These are phyloP conservation scores for Leptographium flavum DNA, from an alignment of 2,329 filamentous ascomycete genomes.

Conservation along the genomic window DNA sequence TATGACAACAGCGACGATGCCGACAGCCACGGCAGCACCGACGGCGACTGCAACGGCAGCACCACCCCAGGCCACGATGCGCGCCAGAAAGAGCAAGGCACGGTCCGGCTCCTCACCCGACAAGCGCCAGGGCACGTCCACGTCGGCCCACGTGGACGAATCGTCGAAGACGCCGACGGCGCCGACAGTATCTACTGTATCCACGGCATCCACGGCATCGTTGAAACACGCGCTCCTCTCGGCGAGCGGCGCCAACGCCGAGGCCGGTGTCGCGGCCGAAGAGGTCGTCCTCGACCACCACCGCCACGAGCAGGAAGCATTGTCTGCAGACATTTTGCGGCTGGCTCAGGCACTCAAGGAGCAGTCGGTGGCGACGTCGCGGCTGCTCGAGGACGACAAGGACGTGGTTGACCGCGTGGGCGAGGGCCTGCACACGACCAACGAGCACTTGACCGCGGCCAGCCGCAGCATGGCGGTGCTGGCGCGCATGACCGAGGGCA, in stretches of 20 bases:
- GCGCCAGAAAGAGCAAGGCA: not conserved
- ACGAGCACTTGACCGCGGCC: constrained; percentile 61
- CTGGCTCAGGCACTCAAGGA: constrained; percentile 68
- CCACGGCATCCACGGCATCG: constrained; percentile 14
- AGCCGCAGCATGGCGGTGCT: constrained; percentile 64
- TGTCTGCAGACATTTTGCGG: constrained; percentile 67
- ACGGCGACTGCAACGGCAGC: not conserved
- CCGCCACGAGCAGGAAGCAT: constrained; percentile 65
- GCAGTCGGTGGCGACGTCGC: constrained; percentile 57
- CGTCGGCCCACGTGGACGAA: constrained; percentile 5
- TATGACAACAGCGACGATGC: not conserved
- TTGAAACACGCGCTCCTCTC: constrained; percentile 19
- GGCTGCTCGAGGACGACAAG: constrained; percentile 57
- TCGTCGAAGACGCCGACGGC: constrained; percentile 20
- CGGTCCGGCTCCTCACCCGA: not conserved
- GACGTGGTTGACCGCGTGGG: constrained; percentile 57
- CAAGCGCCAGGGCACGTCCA: constrained; percentile 1
- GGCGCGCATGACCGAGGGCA: constrained; percentile 69
- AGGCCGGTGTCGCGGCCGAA: constrained; percentile 31
- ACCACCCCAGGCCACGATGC: not conserved
- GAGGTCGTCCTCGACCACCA: constrained; percentile 66
- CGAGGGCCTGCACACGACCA: constrained; percentile 63
- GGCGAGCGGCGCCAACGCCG: constrained; percentile 10
- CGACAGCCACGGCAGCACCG: constrained; percentile 2
- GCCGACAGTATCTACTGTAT: too few species aligned